Evolutionary conservation across 495 filamentous ascomycete species (phyloP).

Genomic region (Mycothermus thermophilus): DNA sequence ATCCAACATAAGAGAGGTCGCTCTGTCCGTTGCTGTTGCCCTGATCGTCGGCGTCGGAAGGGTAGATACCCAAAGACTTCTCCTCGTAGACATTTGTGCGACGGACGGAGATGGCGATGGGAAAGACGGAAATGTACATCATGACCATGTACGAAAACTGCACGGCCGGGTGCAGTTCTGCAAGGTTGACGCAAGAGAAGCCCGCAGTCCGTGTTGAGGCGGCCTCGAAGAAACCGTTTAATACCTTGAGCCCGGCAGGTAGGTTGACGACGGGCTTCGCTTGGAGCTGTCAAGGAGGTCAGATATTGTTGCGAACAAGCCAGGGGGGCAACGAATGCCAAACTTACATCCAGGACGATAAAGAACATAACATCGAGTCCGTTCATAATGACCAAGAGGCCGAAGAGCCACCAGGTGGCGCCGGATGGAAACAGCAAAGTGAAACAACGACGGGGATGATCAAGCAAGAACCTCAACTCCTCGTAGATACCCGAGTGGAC

Average conservation of each 20-base stretch:
- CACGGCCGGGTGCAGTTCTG: constrained; percentile 71
- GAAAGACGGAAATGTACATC: constrained; percentile 99
- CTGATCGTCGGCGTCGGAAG: constrained; percentile 33
- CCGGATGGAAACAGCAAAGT: constrained; percentile 78
- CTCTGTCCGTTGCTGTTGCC: constrained; percentile 29
- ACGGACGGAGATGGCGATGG: constrained; percentile 85
- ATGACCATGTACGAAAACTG: constrained; percentile 94
- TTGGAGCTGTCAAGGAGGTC: constrained; percentile 39
- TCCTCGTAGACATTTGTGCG: constrained; percentile 96
- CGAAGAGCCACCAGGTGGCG: constrained; percentile 95
- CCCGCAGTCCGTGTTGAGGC: constrained; percentile 77
- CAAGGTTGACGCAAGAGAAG: constrained; percentile 64
- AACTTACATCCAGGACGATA: constrained; percentile 70
- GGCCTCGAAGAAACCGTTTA: constrained; percentile 82
- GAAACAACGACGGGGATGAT: constrained; percentile 90
- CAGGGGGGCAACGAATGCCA: not conserved
- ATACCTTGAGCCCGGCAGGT: constrained; percentile 53
- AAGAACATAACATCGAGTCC: constrained; percentile 76
- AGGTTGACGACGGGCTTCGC: constrained; percentile 46
- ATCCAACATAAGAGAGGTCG: constrained; percentile 67
- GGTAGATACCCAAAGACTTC: constrained; percentile 73
- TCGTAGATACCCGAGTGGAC: constrained; percentile 59
- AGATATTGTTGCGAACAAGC: not conserved
- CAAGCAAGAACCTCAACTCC: constrained; percentile 76
- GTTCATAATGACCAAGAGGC: constrained; percentile 70